Evolutionary conservation across 2,329 filamentous ascomycete species (phyloP).

Genomic region (Xylariaceae sp.): DNA sequence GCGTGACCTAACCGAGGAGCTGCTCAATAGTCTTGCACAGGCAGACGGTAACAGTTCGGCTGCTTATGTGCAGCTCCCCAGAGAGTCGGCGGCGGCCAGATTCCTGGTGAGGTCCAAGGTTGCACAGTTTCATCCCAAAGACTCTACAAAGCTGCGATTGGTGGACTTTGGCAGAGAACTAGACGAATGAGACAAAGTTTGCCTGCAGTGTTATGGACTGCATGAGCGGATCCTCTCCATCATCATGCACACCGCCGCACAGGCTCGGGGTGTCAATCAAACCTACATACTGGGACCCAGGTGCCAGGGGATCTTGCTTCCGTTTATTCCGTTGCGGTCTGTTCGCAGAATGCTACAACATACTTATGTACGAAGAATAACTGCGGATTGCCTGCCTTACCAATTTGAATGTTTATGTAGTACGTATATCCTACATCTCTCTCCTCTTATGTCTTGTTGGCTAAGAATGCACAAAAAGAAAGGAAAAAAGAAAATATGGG

Average conservation of each 20-base stretch:
- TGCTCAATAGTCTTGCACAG: constrained; percentile 61
- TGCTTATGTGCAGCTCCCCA: constrained; percentile 60
- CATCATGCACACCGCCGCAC: constrained; percentile 1
- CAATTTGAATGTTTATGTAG: not conserved
- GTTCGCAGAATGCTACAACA: not conserved
- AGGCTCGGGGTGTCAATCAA: constrained; percentile 13
- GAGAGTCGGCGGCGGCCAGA: constrained; percentile 64
- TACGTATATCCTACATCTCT: not conserved
- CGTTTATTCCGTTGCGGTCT: constrained; percentile 1
- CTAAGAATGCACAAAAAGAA: too few relatives aligned
- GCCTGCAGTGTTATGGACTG: not conserved
- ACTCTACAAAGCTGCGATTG: constrained; percentile 61
- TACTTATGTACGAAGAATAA: not conserved
- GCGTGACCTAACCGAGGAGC: constrained; percentile 60
- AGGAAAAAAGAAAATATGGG: too few relatives aligned
- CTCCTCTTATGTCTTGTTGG: not conserved
- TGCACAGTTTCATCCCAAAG: constrained; percentile 66
- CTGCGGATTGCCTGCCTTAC: not conserved
- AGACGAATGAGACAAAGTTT: constrained; percentile 47
- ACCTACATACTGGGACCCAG: not conserved
- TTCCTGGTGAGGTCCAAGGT: constrained; percentile 68
- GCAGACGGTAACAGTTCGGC: constrained; percentile 57
- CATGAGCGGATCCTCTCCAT: not conserved
- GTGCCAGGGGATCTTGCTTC: constrained; percentile 3
- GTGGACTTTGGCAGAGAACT: constrained; percentile 68